phyloP scores from a whole-genome alignment of 2,329 filamentous ascomycete species.

The Ambrosiella cleistominuta region DNA sequence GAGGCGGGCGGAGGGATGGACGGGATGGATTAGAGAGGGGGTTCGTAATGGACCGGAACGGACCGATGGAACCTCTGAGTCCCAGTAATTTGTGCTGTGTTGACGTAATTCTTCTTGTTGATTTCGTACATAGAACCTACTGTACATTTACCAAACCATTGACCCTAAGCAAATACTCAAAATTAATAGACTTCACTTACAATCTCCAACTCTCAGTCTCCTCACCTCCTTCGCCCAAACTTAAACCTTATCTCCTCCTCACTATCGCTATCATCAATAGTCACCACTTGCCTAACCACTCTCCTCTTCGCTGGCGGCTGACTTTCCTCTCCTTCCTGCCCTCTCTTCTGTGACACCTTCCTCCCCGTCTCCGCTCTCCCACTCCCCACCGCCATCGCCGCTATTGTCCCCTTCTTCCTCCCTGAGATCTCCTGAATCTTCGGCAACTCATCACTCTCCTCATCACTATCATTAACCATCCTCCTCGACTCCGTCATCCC shows the following conservation, averaged over 20 bases:
- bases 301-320: constrained; percentile 15
- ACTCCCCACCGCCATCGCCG: neutral
- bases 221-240: constrained; percentile 32
- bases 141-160: no score
- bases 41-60: no score
- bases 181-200: no score
- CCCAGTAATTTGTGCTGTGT: no score
- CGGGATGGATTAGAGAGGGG: constrained; percentile 35
- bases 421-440: constrained; percentile 1
- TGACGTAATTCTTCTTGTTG: neutral
- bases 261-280: constrained; percentile 28
- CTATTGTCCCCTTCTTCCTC: neutral
- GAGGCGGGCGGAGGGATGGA: constrained; percentile 31
- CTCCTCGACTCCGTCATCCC: constrained; percentile 13
- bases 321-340: neutral
- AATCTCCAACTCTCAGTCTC: neutral
- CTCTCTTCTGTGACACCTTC: neutral
- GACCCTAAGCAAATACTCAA: no score
- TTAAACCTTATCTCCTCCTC: constrained; percentile 37
- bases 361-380: neutral
- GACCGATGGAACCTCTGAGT: no score
- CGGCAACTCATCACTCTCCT: constrained; percentile 17
- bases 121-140: neutral
- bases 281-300: constrained; percentile 20
- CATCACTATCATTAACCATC: constrained; percentile 18